Conservation (phyloP, 1,284 basidiomycete species). For the Boletus semigastroideus region DNA sequence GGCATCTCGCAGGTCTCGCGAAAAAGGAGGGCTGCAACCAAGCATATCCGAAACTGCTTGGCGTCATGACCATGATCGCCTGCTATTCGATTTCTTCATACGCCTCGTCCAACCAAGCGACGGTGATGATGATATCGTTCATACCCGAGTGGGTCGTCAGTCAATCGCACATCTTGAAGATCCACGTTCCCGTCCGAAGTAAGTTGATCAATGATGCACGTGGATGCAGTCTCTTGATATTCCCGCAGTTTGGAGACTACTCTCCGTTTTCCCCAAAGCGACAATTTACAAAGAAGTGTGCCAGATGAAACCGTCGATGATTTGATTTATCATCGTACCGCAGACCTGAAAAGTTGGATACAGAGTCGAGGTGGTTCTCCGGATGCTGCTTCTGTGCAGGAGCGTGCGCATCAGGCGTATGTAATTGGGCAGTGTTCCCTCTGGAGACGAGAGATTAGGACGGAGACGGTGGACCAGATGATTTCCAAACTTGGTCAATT, state of each 20-base stretch:
- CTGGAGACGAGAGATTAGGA: no score
- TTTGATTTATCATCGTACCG: no score
- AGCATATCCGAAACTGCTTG: neutral
- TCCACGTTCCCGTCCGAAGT: slow-evolving; percentile 2
- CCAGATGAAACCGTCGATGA: no score
- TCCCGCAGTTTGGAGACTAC: slow-evolving; percentile 5
- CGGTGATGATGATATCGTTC: neutral
- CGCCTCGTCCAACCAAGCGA: slow-evolving; percentile 2
- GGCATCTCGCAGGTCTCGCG: slow-evolving; percentile 7
- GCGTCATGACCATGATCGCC: slow-evolving; percentile 12
- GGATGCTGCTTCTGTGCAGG: no score
- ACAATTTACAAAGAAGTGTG: neutral
- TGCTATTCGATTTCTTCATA: slow-evolving; percentile 10
- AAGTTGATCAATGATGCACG: neutral
- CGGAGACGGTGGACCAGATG: no score
- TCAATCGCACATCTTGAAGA: slow-evolving; percentile 3
- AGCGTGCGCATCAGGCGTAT: no score
- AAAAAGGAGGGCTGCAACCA: neutral
- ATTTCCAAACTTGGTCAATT: neutral
- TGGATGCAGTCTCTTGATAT: neutral
- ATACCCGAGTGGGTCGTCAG: neutral
- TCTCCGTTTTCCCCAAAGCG: slow-evolving; percentile 3
- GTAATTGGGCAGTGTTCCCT: no score
- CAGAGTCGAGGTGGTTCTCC: neutral
- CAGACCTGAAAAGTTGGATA: no score